These are phyloP conservation scores for Incumbomyces lentus DNA, from an alignment of 2,329 filamentous ascomycete genomes.

Conservation along the genomic window DNA sequence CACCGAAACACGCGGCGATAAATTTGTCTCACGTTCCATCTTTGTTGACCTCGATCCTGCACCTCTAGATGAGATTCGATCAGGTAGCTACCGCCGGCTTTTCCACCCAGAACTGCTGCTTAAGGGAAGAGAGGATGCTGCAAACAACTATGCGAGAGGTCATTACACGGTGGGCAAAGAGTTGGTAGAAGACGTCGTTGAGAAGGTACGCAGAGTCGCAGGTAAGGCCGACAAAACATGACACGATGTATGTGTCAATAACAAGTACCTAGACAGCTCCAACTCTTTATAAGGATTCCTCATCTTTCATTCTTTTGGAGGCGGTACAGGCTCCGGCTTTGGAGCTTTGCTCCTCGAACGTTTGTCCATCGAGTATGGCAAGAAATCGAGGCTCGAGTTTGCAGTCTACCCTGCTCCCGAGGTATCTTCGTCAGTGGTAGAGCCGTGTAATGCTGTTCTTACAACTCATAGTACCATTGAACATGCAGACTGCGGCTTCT, in stretches of 20 bases:
- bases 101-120: conserved; percentile 58
- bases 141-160: conserved; percentile 60
- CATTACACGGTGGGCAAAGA: conserved; percentile 62
- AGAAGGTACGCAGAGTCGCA: conserved; percentile 54
- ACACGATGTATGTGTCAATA: conserved; percentile 5
- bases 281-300: conserved; percentile 56
- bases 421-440: conserved; percentile 56
- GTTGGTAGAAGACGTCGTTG: conserved; percentile 52
- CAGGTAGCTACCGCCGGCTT: conserved; percentile 50
- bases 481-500: conserved; percentile 58
- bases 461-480: conserved; percentile 53
- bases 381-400: conserved; percentile 60
- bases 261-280: conserved; percentile 47
- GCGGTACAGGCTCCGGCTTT: conserved; percentile 58
- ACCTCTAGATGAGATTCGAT: conserved; percentile 58
- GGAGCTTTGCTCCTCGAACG: conserved; percentile 55
- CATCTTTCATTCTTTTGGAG: conserved; percentile 59
- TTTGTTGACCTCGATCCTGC: conserved; percentile 58
- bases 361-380: conserved; percentile 54
- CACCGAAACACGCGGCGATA: conserved; percentile 52
- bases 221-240: conserved; percentile 32
- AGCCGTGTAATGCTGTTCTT: conserved; percentile 55
- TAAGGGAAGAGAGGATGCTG: conserved; percentile 59
- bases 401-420: conserved; percentile 55
- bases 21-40: conserved; percentile 59